Percentiles rank a stretch among this genome's conserved stretches.
phyloP scores from a whole-genome alignment of 305 asterid species.

The Salvia sclarea region DNA sequence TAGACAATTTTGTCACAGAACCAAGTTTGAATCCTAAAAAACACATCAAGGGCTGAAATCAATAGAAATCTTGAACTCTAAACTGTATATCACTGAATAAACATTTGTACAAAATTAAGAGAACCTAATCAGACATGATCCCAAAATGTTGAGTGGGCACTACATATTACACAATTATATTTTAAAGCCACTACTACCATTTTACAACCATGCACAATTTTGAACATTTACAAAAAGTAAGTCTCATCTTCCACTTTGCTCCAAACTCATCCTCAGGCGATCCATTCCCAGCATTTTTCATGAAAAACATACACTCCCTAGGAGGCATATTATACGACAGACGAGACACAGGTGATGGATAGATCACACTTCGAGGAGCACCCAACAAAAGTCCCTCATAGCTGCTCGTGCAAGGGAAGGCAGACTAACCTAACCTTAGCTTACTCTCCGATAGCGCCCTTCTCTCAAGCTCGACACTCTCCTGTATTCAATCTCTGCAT shows the following conservation, averaged over 20 bases:
- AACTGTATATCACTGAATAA: neutral
- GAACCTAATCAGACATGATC: constrained; percentile 11
- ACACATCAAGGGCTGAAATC: neutral
- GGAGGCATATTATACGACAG: neutral
- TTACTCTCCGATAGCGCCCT: constrained; percentile 45
- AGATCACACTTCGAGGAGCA: neutral
- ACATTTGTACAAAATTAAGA: constrained; percentile 25
- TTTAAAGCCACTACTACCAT: neutral
- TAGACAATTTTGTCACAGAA: too few species aligned
- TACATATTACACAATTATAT: constrained; percentile 17
- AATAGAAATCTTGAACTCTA: neutral
- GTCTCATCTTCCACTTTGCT: neutral
- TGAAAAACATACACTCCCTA: constrained; percentile 1
- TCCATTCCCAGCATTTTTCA: neutral
- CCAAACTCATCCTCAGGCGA: constrained; percentile 9
- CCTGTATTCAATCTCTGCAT: constrained; percentile 81
- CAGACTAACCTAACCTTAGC: constrained; percentile 44
- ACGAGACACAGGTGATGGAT: constrained; percentile 17
- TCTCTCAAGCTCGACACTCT: constrained; percentile 89
- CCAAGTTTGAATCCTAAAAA: neutral
- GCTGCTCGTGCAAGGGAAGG: constrained; percentile 37
- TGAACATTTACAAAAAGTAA: constrained; percentile 28
- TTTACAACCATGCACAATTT: constrained; percentile 22
- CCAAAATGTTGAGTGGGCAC: constrained; percentile 13
- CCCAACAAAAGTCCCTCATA: constrained; percentile 12